Percentiles rank a stretch among this genome's conserved stretches.
Conservation (phyloP, 345 rosid species). For the Adansonia digitata region DNA sequence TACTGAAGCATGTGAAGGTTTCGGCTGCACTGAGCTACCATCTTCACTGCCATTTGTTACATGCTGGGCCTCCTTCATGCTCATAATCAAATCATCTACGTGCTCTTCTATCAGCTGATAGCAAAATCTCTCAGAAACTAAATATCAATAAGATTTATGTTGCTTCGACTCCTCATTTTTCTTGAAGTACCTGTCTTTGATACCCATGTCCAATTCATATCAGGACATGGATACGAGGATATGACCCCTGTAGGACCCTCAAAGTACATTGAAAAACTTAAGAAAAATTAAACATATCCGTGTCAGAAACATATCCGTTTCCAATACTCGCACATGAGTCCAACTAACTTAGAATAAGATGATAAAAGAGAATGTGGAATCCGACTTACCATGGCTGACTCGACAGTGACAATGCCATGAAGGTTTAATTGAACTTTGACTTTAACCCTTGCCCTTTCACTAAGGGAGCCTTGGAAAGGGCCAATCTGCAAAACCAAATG, state of each 20-base stretch:
- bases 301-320: too few species aligned
- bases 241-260: too few species aligned
- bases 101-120: conserved; percentile 44
- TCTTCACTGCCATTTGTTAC: neutral
- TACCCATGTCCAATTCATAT: too few species aligned
- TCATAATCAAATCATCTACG: conserved; percentile 20
- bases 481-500: conserved; percentile 46
- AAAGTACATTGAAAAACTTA: too few species aligned
- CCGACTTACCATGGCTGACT: conserved; percentile 54
- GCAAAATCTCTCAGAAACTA: conserved; percentile 16
- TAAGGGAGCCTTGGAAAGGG: conserved; percentile 40
- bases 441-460: conserved; percentile 56
- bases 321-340: too few species aligned
- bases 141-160: too few species aligned
- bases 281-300: too few species aligned
- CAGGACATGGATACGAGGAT: too few species aligned
- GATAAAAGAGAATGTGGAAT: conserved; percentile 1
- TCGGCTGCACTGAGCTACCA: neutral
- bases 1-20: conserved; percentile 4
- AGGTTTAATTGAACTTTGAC: conserved; percentile 58
- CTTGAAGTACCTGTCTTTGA: too few species aligned
- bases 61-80: conserved; percentile 22
- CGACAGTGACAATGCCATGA: conserved; percentile 57
- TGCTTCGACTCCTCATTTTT: too few species aligned
- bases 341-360: too few species aligned